Conservation (phyloP, 2,329 filamentous ascomycete species). For the Sphaerulina musiva region DNA sequence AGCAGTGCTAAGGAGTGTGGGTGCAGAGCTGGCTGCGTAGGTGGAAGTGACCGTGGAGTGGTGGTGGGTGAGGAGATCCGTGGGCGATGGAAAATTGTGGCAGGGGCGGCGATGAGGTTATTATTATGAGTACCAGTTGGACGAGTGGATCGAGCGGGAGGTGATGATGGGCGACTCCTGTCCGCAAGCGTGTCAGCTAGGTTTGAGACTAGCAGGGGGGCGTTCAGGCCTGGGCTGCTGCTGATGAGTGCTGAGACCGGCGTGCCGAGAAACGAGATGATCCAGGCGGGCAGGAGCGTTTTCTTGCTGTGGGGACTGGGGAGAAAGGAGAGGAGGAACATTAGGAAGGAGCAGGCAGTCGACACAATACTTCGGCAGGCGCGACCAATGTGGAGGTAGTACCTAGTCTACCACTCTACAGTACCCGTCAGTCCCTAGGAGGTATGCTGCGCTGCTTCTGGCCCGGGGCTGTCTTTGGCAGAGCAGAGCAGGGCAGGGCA, state of each 20-base stretch:
- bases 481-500: no score
- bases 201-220: background rate
- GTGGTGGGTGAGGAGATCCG: background rate
- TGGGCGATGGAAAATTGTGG: no score
- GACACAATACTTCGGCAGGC: background rate
- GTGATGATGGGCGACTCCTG: background rate
- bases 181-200: constrained; percentile 5
- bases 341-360: background rate
- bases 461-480: no score
- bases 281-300: background rate
- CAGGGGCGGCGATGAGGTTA: background rate
- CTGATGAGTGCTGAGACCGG: background rate
- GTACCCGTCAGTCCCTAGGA: no score
- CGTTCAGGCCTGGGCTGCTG: no score
- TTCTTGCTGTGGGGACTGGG: background rate
- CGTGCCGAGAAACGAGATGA: background rate
- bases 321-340: background rate
- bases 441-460: no score
- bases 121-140: background rate
- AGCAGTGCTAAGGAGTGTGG: constrained; percentile 11
- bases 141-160: background rate
- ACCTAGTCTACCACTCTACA: no score
- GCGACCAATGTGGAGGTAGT: background rate
- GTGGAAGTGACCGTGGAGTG: constrained; percentile 2
- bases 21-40: constrained; percentile 15